Evolutionary conservation across 306 rosid species (phyloP).

Genomic region (Hippophae tibetana): DNA sequence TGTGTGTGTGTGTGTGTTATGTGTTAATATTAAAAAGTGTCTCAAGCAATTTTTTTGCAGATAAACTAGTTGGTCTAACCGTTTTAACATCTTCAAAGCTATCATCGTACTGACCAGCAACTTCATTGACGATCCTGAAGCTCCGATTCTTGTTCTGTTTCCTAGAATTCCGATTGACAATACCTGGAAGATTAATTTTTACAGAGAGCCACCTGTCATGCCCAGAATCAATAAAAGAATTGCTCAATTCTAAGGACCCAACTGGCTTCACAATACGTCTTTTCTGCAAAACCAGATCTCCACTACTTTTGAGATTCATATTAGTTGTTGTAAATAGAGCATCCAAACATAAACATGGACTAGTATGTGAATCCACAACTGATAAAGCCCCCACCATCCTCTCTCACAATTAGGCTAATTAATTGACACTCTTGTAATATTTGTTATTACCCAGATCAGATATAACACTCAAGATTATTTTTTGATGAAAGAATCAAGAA

Average conservation of each 20-base stretch:
- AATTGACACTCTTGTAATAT: background rate
- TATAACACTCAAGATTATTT: background rate
- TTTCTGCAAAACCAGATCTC: constrained; percentile 42
- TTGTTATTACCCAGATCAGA: constrained; percentile 17
- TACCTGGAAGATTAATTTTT: constrained; percentile 18
- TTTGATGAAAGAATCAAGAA: constrained; percentile 5
- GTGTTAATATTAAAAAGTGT: too few species aligned
- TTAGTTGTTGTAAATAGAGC: constrained; percentile 53
- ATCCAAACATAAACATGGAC: constrained; percentile 82
- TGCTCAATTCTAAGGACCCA: constrained; percentile 38
- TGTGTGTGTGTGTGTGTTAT: too few species aligned
- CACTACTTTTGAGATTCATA: constrained; percentile 52
- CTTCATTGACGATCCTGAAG: constrained; percentile 42
- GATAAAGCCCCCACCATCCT: constrained; percentile 71
- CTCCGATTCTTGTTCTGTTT: constrained; percentile 52
- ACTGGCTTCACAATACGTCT: constrained; percentile 32
- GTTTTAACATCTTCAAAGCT: constrained; percentile 70
- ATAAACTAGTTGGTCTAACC: constrained; percentile 31
- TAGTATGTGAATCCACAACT: constrained; percentile 63
- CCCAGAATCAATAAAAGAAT: constrained; percentile 55
- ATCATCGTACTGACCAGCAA: constrained; percentile 88
- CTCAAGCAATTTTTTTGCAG: background rate
- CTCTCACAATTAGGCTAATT: constrained; percentile 16
- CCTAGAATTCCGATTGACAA: constrained; percentile 34
- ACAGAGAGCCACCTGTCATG: constrained; percentile 47